Evolutionary conservation across 805 yeast genomes (phyloP).

Genomic region (Ogataea haglerorum): DNA sequence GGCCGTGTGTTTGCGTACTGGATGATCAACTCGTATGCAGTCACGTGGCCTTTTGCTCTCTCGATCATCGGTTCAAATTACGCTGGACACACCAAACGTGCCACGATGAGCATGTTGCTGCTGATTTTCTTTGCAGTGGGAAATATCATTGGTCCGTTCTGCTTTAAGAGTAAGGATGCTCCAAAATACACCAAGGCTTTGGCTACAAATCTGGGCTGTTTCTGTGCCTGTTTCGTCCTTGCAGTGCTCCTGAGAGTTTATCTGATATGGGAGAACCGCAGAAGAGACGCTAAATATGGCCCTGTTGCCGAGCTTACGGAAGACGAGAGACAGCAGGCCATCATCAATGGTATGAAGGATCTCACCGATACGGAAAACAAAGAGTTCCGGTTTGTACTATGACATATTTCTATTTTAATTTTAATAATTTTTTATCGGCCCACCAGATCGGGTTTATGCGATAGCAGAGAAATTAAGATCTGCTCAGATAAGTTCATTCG

Average conservation of each 20-base stretch:
- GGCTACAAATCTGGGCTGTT: conserved; percentile 35
- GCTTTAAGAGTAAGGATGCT: conserved; percentile 43
- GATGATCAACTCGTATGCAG: conserved; percentile 31
- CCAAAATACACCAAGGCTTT: conserved; percentile 42
- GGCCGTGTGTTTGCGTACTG: conserved; percentile 32
- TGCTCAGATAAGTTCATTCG: too few relatives aligned
- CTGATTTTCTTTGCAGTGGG: conserved; percentile 52
- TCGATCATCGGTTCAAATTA: conserved; percentile 34
- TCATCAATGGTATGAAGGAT: conserved; percentile 33
- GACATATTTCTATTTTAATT: neutral
- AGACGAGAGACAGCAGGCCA: conserved; percentile 28
- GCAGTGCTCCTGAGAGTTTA: conserved; percentile 31
- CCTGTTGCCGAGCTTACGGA: conserved; percentile 25
- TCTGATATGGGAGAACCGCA: conserved; percentile 37
- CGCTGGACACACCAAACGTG: conserved; percentile 53
- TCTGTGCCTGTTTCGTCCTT: conserved; percentile 36
- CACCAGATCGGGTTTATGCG: neutral
- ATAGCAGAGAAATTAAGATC: neutral
- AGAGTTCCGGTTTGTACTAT: conserved; percentile 25
- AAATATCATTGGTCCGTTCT: conserved; percentile 51
- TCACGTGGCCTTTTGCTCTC: conserved; percentile 27
- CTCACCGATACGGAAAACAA: conserved; percentile 29
- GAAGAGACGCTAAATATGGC: conserved; percentile 35
- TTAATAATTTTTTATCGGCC: neutral
- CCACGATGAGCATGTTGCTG: conserved; percentile 40